Conservation (phyloP, 1,284 basidiomycete species). For the Puccinia novopanici region DNA sequence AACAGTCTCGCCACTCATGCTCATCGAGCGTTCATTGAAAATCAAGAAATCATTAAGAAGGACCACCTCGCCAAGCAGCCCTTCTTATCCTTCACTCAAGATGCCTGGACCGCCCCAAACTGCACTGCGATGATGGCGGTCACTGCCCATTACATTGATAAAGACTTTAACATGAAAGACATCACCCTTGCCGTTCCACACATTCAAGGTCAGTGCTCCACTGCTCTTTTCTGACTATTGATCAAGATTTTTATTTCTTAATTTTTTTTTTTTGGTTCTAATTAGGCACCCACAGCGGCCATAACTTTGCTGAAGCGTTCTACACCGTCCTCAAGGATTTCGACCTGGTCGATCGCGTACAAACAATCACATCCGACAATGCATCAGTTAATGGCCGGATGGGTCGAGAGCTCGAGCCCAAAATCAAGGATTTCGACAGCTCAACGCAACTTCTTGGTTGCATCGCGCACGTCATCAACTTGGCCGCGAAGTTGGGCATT, state of each 20-base stretch:
- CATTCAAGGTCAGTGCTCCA: neutral
- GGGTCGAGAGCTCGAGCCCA: neutral
- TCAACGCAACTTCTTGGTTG: neutral
- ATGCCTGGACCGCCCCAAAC: constrained; percentile 29
- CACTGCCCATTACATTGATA: constrained; percentile 20
- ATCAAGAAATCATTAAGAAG: neutral
- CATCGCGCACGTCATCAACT: constrained; percentile 4
- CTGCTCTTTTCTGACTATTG: neutral
- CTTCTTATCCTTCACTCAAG: neutral
- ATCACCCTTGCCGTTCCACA: constrained; percentile 6
- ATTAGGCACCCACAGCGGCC: constrained; percentile 7
- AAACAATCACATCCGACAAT: constrained; percentile 25
- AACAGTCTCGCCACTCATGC: neutral
- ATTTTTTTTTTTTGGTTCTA: neutral
- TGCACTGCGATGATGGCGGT: constrained; percentile 17
- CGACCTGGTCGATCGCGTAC: neutral
- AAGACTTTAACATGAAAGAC: constrained; percentile 23
- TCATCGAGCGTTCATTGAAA: neutral
- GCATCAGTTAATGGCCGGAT: neutral
- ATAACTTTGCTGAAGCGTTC: neutral
- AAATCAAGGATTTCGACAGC: neutral
- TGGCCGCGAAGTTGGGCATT: neutral
- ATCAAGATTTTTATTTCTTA: neutral
- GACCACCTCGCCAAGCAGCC: neutral
- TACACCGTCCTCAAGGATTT: neutral